Base-by-base conservation (phyloP, 73 alveolate species). In the Tetrahymena elliotti region DNA sequence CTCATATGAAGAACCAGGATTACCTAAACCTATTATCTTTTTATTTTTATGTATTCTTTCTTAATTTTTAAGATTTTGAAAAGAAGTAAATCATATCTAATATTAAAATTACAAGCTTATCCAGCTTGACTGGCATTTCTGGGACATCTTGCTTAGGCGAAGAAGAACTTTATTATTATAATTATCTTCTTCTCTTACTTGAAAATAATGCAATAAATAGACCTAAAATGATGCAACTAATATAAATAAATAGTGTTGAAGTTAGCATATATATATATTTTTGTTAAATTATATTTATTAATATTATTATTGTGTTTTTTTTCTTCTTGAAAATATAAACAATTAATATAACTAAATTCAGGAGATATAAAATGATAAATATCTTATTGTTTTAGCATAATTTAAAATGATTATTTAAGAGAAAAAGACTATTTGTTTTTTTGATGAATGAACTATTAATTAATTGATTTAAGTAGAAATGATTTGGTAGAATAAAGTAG, bases 21-120 rank as follows among this genome's bases (percentile, higher is more conserved):
- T 94, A 38, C 96, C 96, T 39, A 94, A 84, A 34, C 96, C 96
- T 38, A 94, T 93, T 40, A 94, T 94, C 88, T 68, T 2, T 68
- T 18, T 27, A 2, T 68, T 7, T 68, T 18, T n/a, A 27, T 27
- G 4, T 31, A 18, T 1, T 53, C 33, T 16, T 68, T 6, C 34
- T 6, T 68, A 22, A 53, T 27, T 68, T 27, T 68, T 20, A 27
- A 27, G 22, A n/a, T 22, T 24, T 3, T 0, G 1, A 27, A 68
- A 6, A 68, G 24, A 27, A 68, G n/a, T 31, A 27, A 68, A 18
- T 4, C 1, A 68, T 68, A 8, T 27, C 11, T 4, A 68, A 27
- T n/a, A 22, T 36, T 68, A 0, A 68, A 27, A 27, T 68, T 68
- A 68, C 88, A 1, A 68, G 88, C 88, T 68, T 68, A 68, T 68